Evolutionary conservation across 768 basidiomycete species (phyloP).

Genomic region (Cyclocybe cylindracea): DNA sequence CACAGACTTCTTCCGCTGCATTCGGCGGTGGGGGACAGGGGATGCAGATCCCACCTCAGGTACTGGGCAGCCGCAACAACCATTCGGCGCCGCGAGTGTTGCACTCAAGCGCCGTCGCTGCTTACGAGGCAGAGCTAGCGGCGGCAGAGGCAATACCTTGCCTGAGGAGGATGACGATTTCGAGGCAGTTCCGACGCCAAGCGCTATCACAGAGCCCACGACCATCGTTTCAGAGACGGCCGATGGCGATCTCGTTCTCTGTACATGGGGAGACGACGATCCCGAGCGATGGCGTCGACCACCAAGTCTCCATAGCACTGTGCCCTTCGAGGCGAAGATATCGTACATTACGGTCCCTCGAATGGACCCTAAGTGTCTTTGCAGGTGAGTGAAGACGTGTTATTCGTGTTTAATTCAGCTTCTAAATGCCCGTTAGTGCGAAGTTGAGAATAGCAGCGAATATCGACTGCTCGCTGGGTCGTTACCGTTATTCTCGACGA

Average conservation of each 20-base stretch:
- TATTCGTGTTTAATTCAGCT: neutral
- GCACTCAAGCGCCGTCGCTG: neutral
- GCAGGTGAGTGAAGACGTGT: constrained; percentile 35
- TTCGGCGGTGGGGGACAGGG: no score
- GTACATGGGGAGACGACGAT: constrained; percentile 52
- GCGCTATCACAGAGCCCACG: constrained; percentile 30
- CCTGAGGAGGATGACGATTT: constrained; percentile 23
- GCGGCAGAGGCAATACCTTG: neutral
- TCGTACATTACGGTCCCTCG: constrained; percentile 53
- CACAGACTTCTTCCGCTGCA: constrained; percentile 41
- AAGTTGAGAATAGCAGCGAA: constrained; percentile 59
- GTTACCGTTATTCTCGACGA: constrained; percentile 60
- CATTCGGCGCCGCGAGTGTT: neutral
- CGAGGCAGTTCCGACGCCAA: constrained; percentile 29
- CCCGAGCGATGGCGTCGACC: constrained; percentile 54
- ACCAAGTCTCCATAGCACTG: constrained; percentile 54
- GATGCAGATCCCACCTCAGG: neutral
- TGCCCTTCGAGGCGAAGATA: constrained; percentile 46
- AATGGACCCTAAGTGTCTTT: constrained; percentile 49
- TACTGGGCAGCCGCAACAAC: neutral
- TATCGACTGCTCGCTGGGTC: constrained; percentile 56
- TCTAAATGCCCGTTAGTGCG: constrained; percentile 30
- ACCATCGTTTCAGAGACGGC: constrained; percentile 53
- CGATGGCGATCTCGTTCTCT: constrained; percentile 51
- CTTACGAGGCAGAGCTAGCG: neutral